These are phyloP conservation scores for Saturnispora galanensis DNA, from an alignment of 805 yeast species.

Conservation along the genomic window DNA sequence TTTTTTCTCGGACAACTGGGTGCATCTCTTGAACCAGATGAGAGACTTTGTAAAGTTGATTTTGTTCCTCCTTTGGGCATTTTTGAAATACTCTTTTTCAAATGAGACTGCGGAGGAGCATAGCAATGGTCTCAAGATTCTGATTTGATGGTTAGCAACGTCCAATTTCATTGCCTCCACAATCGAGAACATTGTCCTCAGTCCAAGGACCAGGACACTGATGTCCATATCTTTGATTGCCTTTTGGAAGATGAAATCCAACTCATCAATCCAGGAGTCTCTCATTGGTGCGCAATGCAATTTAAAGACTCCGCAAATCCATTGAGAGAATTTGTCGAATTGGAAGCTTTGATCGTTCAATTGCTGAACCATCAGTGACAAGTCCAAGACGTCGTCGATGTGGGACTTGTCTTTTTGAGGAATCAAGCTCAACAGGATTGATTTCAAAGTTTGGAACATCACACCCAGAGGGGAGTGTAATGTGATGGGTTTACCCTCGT, in stretches of 20 bases:
- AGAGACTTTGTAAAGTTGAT: conserved; percentile 50
- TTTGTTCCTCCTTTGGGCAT: conserved; percentile 43
- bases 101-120: conserved; percentile 82
- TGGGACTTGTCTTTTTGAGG: conserved; percentile 65
- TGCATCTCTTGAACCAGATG: conserved; percentile 50
- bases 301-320: conserved; percentile 73
- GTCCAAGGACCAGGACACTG: conserved; percentile 56
- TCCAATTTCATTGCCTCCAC: conserved; percentile 92
- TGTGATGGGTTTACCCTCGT: conserved; percentile 11
- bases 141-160: conserved; percentile 89
- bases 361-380: conserved; percentile 69
- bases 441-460: conserved; percentile 68
- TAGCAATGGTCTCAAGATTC: conserved; percentile 73
- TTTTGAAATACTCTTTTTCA: conserved; percentile 73
- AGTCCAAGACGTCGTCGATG: conserved; percentile 65
- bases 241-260: conserved; percentile 50
- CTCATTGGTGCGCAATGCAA: conserved; percentile 95
- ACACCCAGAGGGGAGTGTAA: conserved; percentile 40
- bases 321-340: conserved; percentile 56
- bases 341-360: conserved; percentile 60
- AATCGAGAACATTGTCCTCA: conserved; percentile 68
- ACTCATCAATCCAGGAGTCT: conserved; percentile 78
- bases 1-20: conserved; percentile 12
- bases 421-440: conserved; percentile 61
- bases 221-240: conserved; percentile 27